These are phyloP conservation scores for Acanthochlamys bracteata DNA, from an alignment of 106 monocot species.

Conservation along the genomic window DNA sequence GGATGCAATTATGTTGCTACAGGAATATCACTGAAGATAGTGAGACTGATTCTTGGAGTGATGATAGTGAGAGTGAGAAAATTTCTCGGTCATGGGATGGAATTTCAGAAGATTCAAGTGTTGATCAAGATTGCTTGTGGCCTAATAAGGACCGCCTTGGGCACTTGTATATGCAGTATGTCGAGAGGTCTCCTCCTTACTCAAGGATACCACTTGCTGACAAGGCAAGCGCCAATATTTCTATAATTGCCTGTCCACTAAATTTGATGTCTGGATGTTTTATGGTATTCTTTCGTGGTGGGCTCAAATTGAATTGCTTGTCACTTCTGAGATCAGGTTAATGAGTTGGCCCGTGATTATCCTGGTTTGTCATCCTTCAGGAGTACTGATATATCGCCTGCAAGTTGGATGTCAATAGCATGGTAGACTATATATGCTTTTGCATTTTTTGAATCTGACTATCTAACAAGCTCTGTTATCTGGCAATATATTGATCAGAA, in stretches of 20 bases:
- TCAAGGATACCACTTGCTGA: slow-evolving; percentile 57
- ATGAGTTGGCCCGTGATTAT: slow-evolving; percentile 39
- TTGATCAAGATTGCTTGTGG: slow-evolving; percentile 27
- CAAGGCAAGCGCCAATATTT: slow-evolving; percentile 33
- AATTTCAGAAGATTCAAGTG: slow-evolving; percentile 35
- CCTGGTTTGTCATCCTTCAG: slow-evolving; percentile 60
- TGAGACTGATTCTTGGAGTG: slow-evolving; percentile 45
- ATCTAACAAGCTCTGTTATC: neutral
- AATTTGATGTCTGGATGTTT: neutral
- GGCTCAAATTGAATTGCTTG: neutral
- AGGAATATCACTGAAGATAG: slow-evolving; percentile 29
- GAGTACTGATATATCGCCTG: slow-evolving; percentile 76
- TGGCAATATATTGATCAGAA: neutral
- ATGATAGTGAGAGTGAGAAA: slow-evolving; percentile 40
- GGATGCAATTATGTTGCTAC: neutral
- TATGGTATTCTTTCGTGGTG: neutral
- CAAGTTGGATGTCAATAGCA: slow-evolving; percentile 93
- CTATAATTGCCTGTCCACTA: neutral
- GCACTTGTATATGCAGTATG: slow-evolving; percentile 59
- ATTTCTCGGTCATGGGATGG: slow-evolving; percentile 58
- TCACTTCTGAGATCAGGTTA: slow-evolving; percentile 28
- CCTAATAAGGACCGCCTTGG: slow-evolving; percentile 26
- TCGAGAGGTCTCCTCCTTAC: slow-evolving; percentile 54
- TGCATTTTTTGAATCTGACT: neutral
- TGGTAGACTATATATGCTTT: slow-evolving; percentile 49